phyloP scores from a whole-genome alignment of 1,284 basidiomycete species.

The Cryptococcus sp. region DNA sequence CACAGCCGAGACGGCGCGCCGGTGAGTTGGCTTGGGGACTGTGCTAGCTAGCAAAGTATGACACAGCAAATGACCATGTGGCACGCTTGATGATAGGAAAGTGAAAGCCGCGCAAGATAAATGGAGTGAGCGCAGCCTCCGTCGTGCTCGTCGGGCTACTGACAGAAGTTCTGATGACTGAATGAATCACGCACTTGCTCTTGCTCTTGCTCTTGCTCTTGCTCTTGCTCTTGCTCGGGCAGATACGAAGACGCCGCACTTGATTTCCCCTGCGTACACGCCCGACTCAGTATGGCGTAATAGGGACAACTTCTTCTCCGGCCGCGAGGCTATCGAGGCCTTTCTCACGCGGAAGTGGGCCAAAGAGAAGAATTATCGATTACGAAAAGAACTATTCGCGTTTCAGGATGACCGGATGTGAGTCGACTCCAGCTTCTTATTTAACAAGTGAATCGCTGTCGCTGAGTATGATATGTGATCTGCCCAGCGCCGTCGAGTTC shows the following conservation, averaged over 20 bases:
- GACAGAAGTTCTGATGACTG: too few relatives aligned
- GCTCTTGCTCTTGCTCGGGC: background rate
- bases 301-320: conserved; percentile 60
- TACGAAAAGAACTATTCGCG: conserved; percentile 64
- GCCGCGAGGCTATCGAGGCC: conserved; percentile 57
- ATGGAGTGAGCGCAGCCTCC: conserved; percentile 38
- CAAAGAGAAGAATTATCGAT: conserved; percentile 57
- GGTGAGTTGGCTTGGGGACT: conserved; percentile 13
- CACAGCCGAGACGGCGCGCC: conserved; percentile 26
- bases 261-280: conserved; percentile 59
- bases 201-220: background rate
- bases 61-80: background rate
- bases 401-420: conserved; percentile 64
- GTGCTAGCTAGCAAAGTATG: background rate
- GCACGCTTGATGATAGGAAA: conserved; percentile 28
- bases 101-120: conserved; percentile 48
- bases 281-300: conserved; percentile 64
- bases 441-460: too few relatives aligned
- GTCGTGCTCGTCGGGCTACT: background rate
- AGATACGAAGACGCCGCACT: conserved; percentile 40
- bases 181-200: background rate
- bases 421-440: conserved; percentile 41
- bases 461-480: background rate
- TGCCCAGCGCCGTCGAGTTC: conserved; percentile 56
- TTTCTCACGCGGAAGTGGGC: conserved; percentile 64